Evolutionary conservation across 192 early-diverging fungal species (phyloP).

Genomic region (Mycoemilia scoparia): DNA sequence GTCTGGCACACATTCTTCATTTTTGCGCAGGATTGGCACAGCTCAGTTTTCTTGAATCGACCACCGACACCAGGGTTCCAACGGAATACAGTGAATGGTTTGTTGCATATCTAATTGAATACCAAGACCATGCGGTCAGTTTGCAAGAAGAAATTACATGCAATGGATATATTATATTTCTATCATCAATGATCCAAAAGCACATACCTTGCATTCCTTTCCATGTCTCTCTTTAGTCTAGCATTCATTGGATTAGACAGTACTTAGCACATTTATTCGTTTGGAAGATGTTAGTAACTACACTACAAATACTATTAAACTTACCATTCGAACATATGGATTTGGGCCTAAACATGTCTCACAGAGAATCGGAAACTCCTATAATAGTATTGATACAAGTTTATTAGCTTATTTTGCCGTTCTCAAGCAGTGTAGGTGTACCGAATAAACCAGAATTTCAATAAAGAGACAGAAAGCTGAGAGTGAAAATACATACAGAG

Average conservation of each 20-base stretch:
- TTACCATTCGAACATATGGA: conserved; percentile 98
- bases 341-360: conserved; percentile 96
- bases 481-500: too few species aligned
- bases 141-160: too few species aligned
- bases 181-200: conserved; percentile 9
- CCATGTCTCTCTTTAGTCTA: conserved; percentile 53
- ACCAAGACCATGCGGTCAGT: too few species aligned
- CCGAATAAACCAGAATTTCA: too few species aligned
- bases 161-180: conserved; percentile 1
- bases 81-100: conserved; percentile 90
- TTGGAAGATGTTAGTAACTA: conserved; percentile 25
- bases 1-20: conserved; percentile 98
- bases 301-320: too few species aligned
- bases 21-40: conserved; percentile 94
- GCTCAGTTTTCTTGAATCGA: conserved; percentile 96
- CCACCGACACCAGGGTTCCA: conserved; percentile 90
- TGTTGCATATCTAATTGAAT: conserved; percentile 69
- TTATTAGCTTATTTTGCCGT: background rate
- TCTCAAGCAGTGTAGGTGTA: too few species aligned
- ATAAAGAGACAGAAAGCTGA: too few species aligned
- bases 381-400: too few species aligned
- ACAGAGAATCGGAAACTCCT: conserved; percentile 83
- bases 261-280: conserved; percentile 47
- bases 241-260: conserved; percentile 1
- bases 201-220: conserved; percentile 72